Base-by-base conservation (phyloP, 768 basidiomycete genomes). In the Harrya chromipes region DNA sequence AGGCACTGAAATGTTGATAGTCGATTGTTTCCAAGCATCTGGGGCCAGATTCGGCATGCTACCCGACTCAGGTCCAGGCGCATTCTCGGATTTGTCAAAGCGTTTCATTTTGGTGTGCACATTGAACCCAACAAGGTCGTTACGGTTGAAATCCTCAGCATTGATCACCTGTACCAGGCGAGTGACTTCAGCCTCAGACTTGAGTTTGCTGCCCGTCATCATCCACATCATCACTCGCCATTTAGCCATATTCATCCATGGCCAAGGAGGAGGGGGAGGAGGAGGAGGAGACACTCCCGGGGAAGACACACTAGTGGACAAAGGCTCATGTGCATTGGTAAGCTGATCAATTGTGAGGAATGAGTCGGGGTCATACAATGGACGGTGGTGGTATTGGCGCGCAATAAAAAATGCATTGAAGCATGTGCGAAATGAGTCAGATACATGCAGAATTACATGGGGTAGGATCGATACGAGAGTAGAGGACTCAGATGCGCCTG, bases 51-150 rank as follows among this genome's bases (percentile, higher is more conserved):
- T 26, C 26, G 26, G 26, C 26, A 26, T 26, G 26, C 26, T 26
- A 26, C 6, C 6, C 26, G 8, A 26, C 26, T 26, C 26, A 6
- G 3, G 26, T 26, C 26, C 26, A 26, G 26, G 26, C 8, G 26
- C 6, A 36, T 34, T 21, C 33, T 61, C 55, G 1, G 58, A 49
- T 7, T 29, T 29, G 40, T 62, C 49, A 2, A 61, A 46, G 12
- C n/a, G 36, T 29, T 34, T 34, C 44, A 54, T 52, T 27, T 55
- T 38, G 1, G 45, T 49, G 7, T 50, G 40, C 10, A 54, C 52
- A 33, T 53, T 50, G 29, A 63, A 63, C 16, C 36, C 47, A 5
- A 54, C 44, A 4, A 70, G 56, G 13, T 59, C 48, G 10, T 45
- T 8, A 2, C 26, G 14, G 4, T 46, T 44, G 34, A 59, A 56